Evolutionary conservation across 1,139 yeast genomes (phyloP).

Genomic region (Groenewaldozyma auringiensis): DNA sequence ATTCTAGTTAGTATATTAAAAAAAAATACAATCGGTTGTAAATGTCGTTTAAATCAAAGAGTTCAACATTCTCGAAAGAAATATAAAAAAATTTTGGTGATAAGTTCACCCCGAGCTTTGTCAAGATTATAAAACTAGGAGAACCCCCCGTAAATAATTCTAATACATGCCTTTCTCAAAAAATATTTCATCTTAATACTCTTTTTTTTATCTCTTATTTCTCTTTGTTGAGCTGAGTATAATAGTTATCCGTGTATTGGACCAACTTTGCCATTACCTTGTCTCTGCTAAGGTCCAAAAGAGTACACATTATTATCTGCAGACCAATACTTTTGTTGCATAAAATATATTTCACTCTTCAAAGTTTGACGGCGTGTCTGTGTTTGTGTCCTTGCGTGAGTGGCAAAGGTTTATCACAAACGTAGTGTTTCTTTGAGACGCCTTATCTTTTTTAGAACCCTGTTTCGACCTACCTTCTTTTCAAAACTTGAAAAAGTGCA

Average conservation of each 20-base stretch:
- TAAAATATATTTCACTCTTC: no score
- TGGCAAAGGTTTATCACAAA: no score
- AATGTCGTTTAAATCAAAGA: no score
- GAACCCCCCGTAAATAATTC: not conserved
- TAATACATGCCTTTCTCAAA: not conserved
- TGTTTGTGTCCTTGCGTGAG: no score
- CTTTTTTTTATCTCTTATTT: not conserved
- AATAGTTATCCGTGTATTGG: not conserved
- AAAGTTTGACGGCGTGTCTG: no score
- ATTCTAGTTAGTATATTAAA: no score
- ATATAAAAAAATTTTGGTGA: not conserved
- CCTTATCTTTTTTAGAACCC: no score
- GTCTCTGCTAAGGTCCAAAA: not conserved
- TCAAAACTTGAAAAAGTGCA: no score
- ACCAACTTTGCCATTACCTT: not conserved
- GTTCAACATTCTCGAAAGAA: not conserved
- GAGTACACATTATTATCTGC: no score
- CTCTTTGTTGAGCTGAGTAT: not conserved
- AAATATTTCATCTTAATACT: not conserved
- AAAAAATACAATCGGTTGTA: not conserved
- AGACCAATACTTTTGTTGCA: no score
- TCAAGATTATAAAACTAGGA: not conserved
- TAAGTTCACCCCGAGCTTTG: not conserved
- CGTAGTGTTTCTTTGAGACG: no score
- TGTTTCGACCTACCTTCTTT: no score